Percentiles rank a stretch among this genome's conserved stretches.
These are phyloP conservation scores for Orbilia javanica DNA, from an alignment of 2,329 filamentous ascomycete species.

Conservation along the genomic window DNA sequence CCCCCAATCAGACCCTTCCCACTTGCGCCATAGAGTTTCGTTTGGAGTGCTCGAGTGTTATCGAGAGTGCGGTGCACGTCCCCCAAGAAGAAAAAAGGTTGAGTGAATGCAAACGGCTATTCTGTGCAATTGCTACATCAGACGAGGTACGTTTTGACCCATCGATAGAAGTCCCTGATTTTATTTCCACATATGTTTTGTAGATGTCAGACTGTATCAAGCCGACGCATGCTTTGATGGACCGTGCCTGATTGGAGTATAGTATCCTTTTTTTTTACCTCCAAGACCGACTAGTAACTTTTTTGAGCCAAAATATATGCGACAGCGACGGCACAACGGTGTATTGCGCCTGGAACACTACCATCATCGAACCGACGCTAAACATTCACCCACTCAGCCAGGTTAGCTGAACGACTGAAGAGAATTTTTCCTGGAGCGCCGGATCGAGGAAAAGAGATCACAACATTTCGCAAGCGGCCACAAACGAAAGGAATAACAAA, in stretches of 20 bases:
- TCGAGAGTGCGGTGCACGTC: constrained; percentile 25
- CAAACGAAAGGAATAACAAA: constrained; percentile 19
- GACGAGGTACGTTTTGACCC: constrained; percentile 50
- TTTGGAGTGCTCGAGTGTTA: too few relatives aligned
- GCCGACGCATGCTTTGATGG: constrained; percentile 24
- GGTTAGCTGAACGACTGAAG: not conserved
- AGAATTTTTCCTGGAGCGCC: not conserved
- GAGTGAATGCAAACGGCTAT: not conserved
- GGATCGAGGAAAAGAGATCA: constrained; percentile 47
- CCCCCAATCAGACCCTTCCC: constrained; percentile 18
- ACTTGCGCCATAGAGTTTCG: constrained; percentile 41
- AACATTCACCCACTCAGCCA: not conserved
- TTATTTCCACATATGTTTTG: constrained; percentile 52
- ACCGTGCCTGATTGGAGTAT: constrained; percentile 14
- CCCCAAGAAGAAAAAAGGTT: not conserved
- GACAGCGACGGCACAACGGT: not conserved
- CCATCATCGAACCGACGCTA: constrained; percentile 36
- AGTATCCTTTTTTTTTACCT: too few relatives aligned
- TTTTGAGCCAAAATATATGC: not conserved
- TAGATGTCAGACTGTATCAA: constrained; percentile 39
- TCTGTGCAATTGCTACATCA: constrained; percentile 18
- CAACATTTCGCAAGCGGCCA: constrained; percentile 29
- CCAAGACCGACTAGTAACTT: too few relatives aligned
- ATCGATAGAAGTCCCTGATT: constrained; percentile 25
- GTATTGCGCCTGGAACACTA: not conserved